phyloP scores from a whole-genome alignment of 345 rosid species.

The Lepidium africanum region DNA sequence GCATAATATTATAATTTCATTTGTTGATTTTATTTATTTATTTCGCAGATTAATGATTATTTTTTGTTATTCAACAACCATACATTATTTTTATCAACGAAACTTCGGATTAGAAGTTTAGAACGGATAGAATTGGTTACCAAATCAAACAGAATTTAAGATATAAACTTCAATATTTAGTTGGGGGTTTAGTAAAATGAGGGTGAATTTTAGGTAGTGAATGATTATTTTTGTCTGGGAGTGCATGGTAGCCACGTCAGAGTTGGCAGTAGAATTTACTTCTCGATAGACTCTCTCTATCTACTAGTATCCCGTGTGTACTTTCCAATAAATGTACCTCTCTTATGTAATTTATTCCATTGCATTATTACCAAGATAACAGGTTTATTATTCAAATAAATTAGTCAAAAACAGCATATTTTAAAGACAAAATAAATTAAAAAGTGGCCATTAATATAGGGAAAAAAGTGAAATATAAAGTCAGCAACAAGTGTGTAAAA shows the following conservation, averaged over 20 bases:
- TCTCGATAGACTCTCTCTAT: not conserved
- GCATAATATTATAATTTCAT: too few relatives aligned
- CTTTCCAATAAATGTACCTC: not conserved
- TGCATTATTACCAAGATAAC: not conserved
- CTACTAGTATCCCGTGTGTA: not conserved
- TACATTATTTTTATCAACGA: too few relatives aligned
- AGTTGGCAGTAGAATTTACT: not conserved
- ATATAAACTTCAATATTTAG: not conserved
- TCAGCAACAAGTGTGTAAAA: conserved; percentile 10
- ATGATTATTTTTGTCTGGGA: conserved; percentile 1
- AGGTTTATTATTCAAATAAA: not conserved
- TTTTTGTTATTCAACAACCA: too few relatives aligned
- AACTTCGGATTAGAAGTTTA: too few relatives aligned
- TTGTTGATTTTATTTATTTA: too few relatives aligned
- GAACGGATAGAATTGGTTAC: not conserved
- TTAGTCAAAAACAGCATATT: conserved; percentile 3
- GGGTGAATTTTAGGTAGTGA: conserved; percentile 15
- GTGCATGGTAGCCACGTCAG: conserved; percentile 16
- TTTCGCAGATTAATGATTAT: too few relatives aligned
- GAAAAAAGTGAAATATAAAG: conserved; percentile 3
- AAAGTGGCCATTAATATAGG: conserved; percentile 7
- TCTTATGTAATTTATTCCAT: not conserved
- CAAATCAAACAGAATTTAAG: not conserved
- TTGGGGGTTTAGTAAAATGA: conserved; percentile 6
- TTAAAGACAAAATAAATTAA: not conserved